phyloP scores from a whole-genome alignment of 805 yeast species.

The Starmera quercuum region DNA sequence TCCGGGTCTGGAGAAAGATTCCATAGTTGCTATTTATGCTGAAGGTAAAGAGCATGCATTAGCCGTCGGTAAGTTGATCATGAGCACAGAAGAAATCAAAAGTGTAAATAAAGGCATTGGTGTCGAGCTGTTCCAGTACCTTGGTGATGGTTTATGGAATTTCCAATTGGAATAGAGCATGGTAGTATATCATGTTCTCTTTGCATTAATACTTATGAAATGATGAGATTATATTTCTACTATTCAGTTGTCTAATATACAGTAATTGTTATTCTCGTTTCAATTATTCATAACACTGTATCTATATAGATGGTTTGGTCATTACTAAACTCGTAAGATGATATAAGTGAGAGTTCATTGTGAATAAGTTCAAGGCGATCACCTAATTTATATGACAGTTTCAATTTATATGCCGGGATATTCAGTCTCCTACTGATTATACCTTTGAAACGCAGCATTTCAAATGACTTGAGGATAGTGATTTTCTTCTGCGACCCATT shows the following conservation, averaged over 20 bases:
- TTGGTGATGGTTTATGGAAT: constrained; percentile 87
- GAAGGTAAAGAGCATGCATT: constrained; percentile 89
- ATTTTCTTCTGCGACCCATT: constrained; percentile 1
- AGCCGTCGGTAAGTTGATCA: constrained; percentile 80
- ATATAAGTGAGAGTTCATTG: constrained; percentile 17
- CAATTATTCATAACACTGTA: too few species aligned
- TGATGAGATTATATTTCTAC: background rate
- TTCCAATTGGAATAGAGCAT: constrained; percentile 22
- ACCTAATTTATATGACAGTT: constrained; percentile 17
- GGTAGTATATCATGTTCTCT: background rate
- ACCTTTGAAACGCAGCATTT: constrained; percentile 28
- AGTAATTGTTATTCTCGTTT: too few species aligned
- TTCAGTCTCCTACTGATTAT: constrained; percentile 19
- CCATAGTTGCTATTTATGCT: constrained; percentile 78
- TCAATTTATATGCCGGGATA: constrained; percentile 16
- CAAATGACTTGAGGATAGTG: constrained; percentile 20
- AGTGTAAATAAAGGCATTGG: constrained; percentile 82
- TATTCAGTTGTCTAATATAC: background rate
- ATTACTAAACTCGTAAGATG: constrained; percentile 14
- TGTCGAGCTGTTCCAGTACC: constrained; percentile 70
- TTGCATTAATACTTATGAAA: background rate
- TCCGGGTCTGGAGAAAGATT: constrained; percentile 51
- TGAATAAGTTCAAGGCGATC: constrained; percentile 13
- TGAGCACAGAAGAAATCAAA: constrained; percentile 88
- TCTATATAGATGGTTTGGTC: constrained; percentile 5